phyloP scores from a whole-genome alignment of 768 basidiomycete species.

The Hemileccinum impolitum region DNA sequence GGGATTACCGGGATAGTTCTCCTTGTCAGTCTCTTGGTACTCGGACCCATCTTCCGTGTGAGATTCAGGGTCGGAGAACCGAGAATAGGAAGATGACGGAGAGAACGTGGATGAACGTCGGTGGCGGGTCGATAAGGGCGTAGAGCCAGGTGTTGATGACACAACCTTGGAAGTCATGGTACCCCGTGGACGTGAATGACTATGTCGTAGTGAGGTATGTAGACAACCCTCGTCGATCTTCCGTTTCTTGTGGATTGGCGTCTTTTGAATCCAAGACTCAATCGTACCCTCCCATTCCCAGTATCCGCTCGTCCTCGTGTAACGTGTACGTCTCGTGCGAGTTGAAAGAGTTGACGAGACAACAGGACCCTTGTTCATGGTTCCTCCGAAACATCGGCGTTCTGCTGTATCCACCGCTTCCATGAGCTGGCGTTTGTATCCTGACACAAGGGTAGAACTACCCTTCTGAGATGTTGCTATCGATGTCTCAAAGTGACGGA shows the following conservation, averaged over 20 bases:
- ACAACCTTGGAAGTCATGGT: neutral
- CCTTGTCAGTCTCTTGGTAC: conserved; percentile 22
- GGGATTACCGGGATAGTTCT: conserved; percentile 13
- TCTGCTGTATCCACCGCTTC: conserved; percentile 51
- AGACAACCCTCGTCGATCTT: conserved; percentile 7
- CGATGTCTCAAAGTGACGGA: conserved; percentile 43
- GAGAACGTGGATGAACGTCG: conserved; percentile 7
- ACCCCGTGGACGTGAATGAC: neutral
- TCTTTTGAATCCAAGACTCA: conserved; percentile 42
- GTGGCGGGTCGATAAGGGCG: neutral
- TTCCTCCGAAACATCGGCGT: conserved; percentile 39
- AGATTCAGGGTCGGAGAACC: conserved; percentile 11
- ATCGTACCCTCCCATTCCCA: conserved; percentile 51
- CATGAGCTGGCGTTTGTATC: conserved; percentile 41
- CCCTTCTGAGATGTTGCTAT: conserved; percentile 21
- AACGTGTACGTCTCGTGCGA: conserved; percentile 5
- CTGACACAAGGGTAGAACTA: conserved; percentile 24
- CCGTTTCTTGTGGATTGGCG: conserved; percentile 30
- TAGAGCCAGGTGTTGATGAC: neutral
- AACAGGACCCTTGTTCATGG: conserved; percentile 13
- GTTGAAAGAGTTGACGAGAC: conserved; percentile 5
- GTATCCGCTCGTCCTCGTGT: conserved; percentile 24
- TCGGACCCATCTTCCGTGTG: conserved; percentile 21
- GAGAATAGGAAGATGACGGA: conserved; percentile 8
- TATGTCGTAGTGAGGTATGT: neutral